phyloP scores from a whole-genome alignment of 352 stramenopile genomes.

The Pythium insidiosum region DNA sequence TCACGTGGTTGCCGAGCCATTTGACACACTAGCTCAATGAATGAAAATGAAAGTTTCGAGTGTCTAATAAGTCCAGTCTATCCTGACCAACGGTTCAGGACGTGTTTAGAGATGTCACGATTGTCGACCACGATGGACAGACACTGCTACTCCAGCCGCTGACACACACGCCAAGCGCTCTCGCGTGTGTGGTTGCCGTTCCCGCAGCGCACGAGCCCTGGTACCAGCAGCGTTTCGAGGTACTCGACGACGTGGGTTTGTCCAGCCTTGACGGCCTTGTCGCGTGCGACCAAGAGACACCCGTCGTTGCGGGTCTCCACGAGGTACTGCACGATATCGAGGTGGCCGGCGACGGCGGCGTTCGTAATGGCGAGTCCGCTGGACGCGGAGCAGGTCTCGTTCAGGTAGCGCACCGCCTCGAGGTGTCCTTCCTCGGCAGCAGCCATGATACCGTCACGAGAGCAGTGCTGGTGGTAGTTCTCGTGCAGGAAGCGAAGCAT shows the following conservation, averaged over 20 bases:
- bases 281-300: slow-evolving; percentile 5
- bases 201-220: neutral
- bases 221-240: neutral
- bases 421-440: slow-evolving; percentile 9
- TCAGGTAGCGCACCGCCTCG: slow-evolving; percentile 11
- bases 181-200: slow-evolving; percentile 7
- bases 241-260: neutral
- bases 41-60: no score
- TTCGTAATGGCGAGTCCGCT: slow-evolving; percentile 1
- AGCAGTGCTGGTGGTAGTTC: slow-evolving; percentile 6
- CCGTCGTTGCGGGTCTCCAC: slow-evolving; percentile 7
- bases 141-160: no score
- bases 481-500: slow-evolving; percentile 13
- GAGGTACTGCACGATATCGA: slow-evolving; percentile 3
- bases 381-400: neutral
- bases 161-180: neutral
- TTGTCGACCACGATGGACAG: no score
- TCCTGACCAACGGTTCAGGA: no score
- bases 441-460: slow-evolving; percentile 6
- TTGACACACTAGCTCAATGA: no score
- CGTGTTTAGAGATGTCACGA: no score
- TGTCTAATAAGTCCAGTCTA: no score
- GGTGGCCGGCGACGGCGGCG: slow-evolving; percentile 6
- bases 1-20: no score
- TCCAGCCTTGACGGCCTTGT: slow-evolving; percentile 6